Evolutionary conservation across 192 early-diverging fungal genomes (phyloP).

Genomic region (Entomortierella lignicola): DNA sequence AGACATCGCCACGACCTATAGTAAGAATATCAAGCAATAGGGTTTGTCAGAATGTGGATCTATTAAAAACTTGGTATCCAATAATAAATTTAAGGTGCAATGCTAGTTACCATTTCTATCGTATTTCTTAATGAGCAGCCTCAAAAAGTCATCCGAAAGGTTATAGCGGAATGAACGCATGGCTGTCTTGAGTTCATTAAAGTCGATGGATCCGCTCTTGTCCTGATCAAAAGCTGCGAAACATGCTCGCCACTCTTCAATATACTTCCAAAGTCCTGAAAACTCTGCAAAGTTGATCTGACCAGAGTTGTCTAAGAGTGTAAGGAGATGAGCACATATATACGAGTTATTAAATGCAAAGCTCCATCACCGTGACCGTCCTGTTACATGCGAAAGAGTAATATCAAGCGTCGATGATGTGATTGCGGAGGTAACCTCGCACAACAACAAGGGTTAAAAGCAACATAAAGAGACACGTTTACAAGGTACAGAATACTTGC

Average conservation of each 20-base stretch:
- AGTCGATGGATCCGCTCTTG: constrained; percentile 80
- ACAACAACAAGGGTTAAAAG: no score
- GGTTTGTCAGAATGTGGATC: no score
- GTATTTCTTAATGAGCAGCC: constrained; percentile 77
- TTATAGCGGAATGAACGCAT: constrained; percentile 83
- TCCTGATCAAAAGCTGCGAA: constrained; percentile 83
- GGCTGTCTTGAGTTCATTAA: constrained; percentile 74
- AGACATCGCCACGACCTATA: constrained; percentile 75
- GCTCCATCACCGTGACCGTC: no score
- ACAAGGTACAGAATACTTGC: no score
- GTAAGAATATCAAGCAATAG: neutral
- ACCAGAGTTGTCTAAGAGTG: constrained; percentile 71
- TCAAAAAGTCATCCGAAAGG: constrained; percentile 73
- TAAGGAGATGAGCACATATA: neutral
- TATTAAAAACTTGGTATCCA: neutral
- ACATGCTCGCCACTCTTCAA: constrained; percentile 87
- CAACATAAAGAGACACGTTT: no score
- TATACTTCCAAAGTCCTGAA: constrained; percentile 80
- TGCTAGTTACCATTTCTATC: constrained; percentile 74
- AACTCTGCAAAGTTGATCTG: constrained; percentile 84
- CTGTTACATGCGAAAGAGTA: no score
- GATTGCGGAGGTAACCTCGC: no score
- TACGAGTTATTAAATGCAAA: neutral
- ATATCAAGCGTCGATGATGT: no score
- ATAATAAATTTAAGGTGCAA: neutral